These are phyloP conservation scores for Pestalotiopsis sp. DNA, from an alignment of 2,329 filamentous ascomycete species.

Conservation along the genomic window DNA sequence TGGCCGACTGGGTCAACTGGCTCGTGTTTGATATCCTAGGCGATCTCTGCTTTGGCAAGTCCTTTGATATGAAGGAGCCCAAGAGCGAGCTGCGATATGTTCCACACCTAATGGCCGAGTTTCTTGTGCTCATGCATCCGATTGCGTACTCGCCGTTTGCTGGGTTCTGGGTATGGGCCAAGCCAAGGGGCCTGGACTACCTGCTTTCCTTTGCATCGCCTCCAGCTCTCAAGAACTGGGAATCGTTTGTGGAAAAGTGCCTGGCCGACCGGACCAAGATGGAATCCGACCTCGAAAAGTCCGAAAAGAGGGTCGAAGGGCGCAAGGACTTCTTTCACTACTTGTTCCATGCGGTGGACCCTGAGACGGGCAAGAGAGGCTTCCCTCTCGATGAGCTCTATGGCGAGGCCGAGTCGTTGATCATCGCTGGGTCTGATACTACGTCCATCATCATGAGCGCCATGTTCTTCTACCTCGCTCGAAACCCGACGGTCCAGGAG, in stretches of 20 bases:
- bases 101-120: background rate
- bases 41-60: slow-evolving; percentile 8
- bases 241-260: slow-evolving; percentile 8
- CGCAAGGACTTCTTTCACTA: slow-evolving; percentile 9
- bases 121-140: slow-evolving; percentile 6
- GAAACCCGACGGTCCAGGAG: slow-evolving; percentile 5
- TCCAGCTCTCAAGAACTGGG: background rate
- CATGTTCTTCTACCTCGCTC: slow-evolving; percentile 9
- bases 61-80: slow-evolving; percentile 9
- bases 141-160: slow-evolving; percentile 5
- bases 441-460: slow-evolving; percentile 5
- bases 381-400: background rate
- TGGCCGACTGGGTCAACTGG: slow-evolving; percentile 10
- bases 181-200: background rate
- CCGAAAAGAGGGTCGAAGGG: background rate
- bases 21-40: slow-evolving; percentile 9
- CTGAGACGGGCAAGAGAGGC: background rate
- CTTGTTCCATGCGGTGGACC: slow-evolving; percentile 1
- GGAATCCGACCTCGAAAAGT: background rate
- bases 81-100: background rate
- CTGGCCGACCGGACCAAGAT: background rate
- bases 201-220: background rate
- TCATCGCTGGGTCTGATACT: slow-evolving; percentile 8
- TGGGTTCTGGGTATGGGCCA: background rate
- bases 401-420: background rate